Conservation (phyloP, 139 green algal genomes). For the Volvox africanus region DNA sequence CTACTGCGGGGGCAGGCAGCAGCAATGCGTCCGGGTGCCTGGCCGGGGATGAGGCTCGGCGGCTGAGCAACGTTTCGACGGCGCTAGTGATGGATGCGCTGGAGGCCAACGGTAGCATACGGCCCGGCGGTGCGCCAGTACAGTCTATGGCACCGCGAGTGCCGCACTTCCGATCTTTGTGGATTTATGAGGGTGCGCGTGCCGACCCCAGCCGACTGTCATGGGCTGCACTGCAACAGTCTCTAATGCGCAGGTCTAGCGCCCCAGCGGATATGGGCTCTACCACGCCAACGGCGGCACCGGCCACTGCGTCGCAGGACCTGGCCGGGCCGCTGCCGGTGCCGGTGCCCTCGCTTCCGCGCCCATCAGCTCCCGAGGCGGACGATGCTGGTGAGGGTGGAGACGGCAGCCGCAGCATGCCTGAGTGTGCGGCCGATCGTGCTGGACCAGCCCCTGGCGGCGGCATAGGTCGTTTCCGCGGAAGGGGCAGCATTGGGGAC, state of each 20-base stretch:
- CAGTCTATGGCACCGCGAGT: neutral
- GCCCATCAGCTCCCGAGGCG: no score
- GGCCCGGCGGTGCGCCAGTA: neutral
- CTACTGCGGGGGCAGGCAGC: neutral
- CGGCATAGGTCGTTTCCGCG: neutral
- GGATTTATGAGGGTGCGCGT: neutral
- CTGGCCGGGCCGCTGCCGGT: no score
- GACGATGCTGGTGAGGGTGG: no score
- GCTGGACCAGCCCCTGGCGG: neutral
- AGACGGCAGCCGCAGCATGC: neutral
- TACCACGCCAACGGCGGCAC: neutral
- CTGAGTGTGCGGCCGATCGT: no score
- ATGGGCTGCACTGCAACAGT: neutral
- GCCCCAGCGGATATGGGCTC: conserved; percentile 12
- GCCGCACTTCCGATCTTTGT: neutral
- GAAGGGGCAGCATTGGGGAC: neutral
- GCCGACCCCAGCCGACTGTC: neutral
- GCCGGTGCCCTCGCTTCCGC: no score
- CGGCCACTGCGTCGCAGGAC: neutral
- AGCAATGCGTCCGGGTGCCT: neutral
- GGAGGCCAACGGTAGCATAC: neutral
- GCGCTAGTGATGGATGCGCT: neutral
- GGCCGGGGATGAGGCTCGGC: neutral
- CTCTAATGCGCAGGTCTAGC: neutral
- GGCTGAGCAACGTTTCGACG: conserved; percentile 2